A percentile compares a stretch with the other conserved stretches of the same genome.
Evolutionary conservation across 73 alveolate genomes (phyloP).

Genomic region (Paraurostyla sp.): DNA sequence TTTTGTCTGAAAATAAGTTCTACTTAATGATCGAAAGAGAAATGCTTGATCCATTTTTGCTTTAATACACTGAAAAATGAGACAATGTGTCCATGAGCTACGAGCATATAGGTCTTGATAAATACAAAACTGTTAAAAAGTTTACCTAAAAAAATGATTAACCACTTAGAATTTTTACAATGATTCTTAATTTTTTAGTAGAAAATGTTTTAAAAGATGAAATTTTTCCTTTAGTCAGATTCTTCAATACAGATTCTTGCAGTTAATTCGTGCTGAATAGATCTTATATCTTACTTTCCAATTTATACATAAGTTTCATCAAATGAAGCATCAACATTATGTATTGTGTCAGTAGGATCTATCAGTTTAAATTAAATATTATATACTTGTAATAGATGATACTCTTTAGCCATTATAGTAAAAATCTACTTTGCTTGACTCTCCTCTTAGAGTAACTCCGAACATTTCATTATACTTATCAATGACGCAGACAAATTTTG

Average conservation of each 20-base stretch:
- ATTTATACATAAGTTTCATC: not conserved
- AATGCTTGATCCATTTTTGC: constrained; percentile 30
- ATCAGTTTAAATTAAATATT: not conserved
- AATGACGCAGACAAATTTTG: not conserved
- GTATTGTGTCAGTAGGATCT: not conserved
- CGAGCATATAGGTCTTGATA: constrained; percentile 33
- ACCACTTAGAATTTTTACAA: not conserved
- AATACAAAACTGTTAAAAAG: constrained; percentile 19
- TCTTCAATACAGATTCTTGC: not conserved
- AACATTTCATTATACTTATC: constrained; percentile 1
- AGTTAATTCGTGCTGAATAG: not conserved
- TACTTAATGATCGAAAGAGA: constrained; percentile 1
- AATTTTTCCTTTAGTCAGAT: not conserved
- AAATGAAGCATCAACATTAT: not conserved
- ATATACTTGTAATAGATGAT: not conserved
- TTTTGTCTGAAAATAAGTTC: not conserved
- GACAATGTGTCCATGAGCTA: constrained; percentile 44
- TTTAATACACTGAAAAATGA: constrained; percentile 5
- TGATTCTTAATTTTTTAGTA: constrained; percentile 33
- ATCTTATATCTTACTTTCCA: not conserved
- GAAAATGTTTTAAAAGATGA: constrained; percentile 18
- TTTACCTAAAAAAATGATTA: too few species aligned
- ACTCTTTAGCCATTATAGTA: not conserved
- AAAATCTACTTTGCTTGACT: constrained; percentile 16
- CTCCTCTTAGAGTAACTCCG: constrained; percentile 8